Conservation (phyloP, 306 rosid species). For the Adenanthera pavonina region DNA sequence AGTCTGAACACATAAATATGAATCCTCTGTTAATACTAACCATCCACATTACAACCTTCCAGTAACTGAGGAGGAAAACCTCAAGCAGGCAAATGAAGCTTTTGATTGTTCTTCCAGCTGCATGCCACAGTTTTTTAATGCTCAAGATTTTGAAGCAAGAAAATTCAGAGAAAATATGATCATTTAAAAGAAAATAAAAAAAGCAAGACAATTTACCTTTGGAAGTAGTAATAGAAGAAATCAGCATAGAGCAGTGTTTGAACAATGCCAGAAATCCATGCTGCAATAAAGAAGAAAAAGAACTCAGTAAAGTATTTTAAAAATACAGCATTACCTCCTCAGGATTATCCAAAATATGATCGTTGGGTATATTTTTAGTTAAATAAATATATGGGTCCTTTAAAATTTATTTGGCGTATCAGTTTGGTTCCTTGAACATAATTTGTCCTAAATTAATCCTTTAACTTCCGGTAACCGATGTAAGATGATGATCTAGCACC, state of each 20-base stretch:
- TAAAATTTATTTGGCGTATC: too few species aligned
- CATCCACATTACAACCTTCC: conserved; percentile 40
- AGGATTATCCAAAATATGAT: not conserved
- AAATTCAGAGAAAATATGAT: conserved; percentile 13
- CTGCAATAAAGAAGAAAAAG: conserved; percentile 53
- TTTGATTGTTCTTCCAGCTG: conserved; percentile 91
- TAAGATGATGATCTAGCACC: not conserved
- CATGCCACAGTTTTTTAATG: conserved; percentile 38
- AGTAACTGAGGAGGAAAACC: conserved; percentile 25
- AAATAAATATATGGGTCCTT: not conserved
- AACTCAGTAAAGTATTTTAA: conserved; percentile 33
- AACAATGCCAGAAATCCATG: conserved; percentile 82
- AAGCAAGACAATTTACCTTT: conserved; percentile 60
- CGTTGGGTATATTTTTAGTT: not conserved
- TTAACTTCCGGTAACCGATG: not conserved
- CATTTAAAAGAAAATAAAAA: not conserved
- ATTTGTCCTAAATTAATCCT: not conserved
- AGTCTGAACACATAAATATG: conserved; percentile 35
- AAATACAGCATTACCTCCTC: not conserved
- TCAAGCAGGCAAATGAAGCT: conserved; percentile 89
- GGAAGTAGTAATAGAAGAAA: conserved; percentile 89
- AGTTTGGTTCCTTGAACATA: too few species aligned
- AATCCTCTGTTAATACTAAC: conserved; percentile 37
- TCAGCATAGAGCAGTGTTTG: conserved; percentile 90
- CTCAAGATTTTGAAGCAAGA: conserved; percentile 15